Conservation (phyloP, 2,329 filamentous ascomycete genomes). For the Lasiodiplodia sp. region DNA sequence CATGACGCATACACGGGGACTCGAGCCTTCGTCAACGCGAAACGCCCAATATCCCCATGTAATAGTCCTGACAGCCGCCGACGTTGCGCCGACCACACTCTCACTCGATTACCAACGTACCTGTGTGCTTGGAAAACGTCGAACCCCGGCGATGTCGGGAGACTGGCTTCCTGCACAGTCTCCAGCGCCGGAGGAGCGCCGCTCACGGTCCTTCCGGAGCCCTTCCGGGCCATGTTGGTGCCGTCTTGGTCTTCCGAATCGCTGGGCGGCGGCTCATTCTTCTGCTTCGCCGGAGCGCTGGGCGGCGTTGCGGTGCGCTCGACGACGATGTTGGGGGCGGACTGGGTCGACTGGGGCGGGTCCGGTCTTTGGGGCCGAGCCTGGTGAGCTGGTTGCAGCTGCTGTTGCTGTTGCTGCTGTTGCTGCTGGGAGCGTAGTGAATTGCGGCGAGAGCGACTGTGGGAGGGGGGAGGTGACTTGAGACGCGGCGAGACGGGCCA, state of each 20-base stretch:
- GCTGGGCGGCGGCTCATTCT: constrained; percentile 34
- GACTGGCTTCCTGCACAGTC: constrained; percentile 90
- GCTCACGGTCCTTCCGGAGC: constrained; percentile 61
- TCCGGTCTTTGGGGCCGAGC: constrained; percentile 17
- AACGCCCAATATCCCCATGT: not conserved
- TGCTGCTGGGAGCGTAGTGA: constrained; percentile 45
- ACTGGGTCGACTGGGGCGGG: constrained; percentile 31
- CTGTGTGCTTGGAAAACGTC: constrained; percentile 42
- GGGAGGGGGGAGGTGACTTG: constrained; percentile 74
- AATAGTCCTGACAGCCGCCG: not conserved
- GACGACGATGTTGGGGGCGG: constrained; percentile 54
- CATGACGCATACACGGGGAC: constrained; percentile 35
- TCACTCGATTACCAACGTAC: constrained; percentile 25
- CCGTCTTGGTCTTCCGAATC: constrained; percentile 47
- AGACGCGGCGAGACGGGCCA: constrained; percentile 82
- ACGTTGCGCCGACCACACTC: not conserved
- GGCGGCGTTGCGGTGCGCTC: constrained; percentile 38
- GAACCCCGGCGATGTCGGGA: constrained; percentile 69
- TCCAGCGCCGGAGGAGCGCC: constrained; percentile 71
- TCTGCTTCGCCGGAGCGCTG: constrained; percentile 45
- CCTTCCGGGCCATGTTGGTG: constrained; percentile 45
- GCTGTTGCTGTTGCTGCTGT: constrained; percentile 35
- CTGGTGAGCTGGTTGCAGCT: constrained; percentile 32
- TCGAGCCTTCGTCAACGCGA: not conserved
- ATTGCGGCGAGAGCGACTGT: constrained; percentile 51